phyloP scores from a whole-genome alignment of 2,329 filamentous ascomycete species.

The Hypoxylon sp. region DNA sequence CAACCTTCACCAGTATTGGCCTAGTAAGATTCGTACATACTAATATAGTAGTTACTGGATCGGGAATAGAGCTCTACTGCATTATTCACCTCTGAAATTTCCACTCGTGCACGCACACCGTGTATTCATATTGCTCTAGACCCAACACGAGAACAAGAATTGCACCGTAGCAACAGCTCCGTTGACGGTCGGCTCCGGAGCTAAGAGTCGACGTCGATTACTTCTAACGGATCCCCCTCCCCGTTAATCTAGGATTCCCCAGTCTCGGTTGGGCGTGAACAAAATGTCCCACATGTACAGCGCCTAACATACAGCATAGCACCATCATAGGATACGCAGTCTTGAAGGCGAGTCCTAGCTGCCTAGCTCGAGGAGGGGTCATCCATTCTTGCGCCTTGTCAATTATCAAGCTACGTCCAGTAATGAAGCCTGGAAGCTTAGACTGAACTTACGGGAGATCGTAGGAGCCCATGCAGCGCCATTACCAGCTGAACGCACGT shows the following conservation, averaged over 20 bases:
- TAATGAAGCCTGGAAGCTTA: background rate
- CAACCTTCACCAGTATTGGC: background rate
- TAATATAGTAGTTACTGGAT: background rate
- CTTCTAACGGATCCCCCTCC: conserved; percentile 10
- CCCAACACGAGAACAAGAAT: conserved; percentile 3
- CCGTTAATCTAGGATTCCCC: conserved; percentile 24
- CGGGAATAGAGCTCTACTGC: background rate
- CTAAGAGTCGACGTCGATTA: conserved; percentile 15
- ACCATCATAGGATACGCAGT: conserved; percentile 1
- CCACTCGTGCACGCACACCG: background rate
- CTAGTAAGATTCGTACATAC: conserved; percentile 4
- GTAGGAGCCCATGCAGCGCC: background rate
- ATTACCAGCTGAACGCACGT: conserved; percentile 18
- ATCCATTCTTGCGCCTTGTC: background rate
- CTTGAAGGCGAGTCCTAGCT: conserved; percentile 21
- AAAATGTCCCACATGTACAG: conserved; percentile 19
- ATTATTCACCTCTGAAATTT: conserved; percentile 9
- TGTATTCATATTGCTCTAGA: background rate
- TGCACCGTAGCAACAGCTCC: conserved; percentile 21
- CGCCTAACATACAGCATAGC: conserved; percentile 22
- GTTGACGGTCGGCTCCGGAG: conserved; percentile 16
- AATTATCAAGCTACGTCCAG: conserved; percentile 8
- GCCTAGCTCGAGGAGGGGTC: conserved; percentile 5
- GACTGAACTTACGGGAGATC: background rate
- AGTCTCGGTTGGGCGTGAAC: conserved; percentile 34